Conservation (phyloP, 306 rosid species). For the Nissolia schottii region DNA sequence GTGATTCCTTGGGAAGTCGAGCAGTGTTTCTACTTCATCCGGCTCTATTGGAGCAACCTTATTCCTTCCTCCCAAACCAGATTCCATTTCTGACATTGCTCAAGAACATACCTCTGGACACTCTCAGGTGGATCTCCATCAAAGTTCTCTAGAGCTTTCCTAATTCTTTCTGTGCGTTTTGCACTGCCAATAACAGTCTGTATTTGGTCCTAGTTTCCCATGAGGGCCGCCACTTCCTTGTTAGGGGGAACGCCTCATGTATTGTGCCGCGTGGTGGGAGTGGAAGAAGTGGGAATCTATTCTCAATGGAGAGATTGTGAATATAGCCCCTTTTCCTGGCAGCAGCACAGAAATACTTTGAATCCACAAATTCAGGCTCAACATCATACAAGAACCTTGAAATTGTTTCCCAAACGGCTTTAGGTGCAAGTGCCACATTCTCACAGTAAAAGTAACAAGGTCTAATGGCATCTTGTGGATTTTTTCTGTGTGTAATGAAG, state of each 20-base stretch:
- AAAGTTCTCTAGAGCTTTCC: slow-evolving; percentile 59
- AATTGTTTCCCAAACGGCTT: slow-evolving; percentile 90
- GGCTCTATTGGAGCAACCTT: slow-evolving; percentile 95
- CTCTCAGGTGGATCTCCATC: slow-evolving; percentile 56
- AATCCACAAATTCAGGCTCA: slow-evolving; percentile 90
- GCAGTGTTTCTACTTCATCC: slow-evolving; percentile 80
- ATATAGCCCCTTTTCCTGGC: slow-evolving; percentile 92
- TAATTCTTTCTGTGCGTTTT: slow-evolving; percentile 61
- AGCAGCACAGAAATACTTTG: slow-evolving; percentile 81
- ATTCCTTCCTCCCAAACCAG: slow-evolving; percentile 95
- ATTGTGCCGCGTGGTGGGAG: slow-evolving; percentile 72
- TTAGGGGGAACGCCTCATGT: slow-evolving; percentile 73
- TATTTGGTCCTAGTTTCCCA: slow-evolving; percentile 77
- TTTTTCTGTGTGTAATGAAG: slow-evolving; percentile 29
- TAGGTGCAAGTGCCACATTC: slow-evolving; percentile 93
- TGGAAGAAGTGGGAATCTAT: slow-evolving; percentile 79
- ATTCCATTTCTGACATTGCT: slow-evolving; percentile 91
- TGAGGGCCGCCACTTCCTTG: slow-evolving; percentile 93
- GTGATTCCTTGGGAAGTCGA: slow-evolving; percentile 92
- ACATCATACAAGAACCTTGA: slow-evolving; percentile 76
- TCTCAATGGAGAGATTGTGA: slow-evolving; percentile 77
- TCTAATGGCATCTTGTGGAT: slow-evolving; percentile 71
- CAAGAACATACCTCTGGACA: slow-evolving; percentile 57
- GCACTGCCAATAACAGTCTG: slow-evolving; percentile 80
- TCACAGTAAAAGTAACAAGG: slow-evolving; percentile 93